Evolutionary conservation across 2,329 filamentous ascomycete species (phyloP).

Genomic region (Sarocladium strictum): DNA sequence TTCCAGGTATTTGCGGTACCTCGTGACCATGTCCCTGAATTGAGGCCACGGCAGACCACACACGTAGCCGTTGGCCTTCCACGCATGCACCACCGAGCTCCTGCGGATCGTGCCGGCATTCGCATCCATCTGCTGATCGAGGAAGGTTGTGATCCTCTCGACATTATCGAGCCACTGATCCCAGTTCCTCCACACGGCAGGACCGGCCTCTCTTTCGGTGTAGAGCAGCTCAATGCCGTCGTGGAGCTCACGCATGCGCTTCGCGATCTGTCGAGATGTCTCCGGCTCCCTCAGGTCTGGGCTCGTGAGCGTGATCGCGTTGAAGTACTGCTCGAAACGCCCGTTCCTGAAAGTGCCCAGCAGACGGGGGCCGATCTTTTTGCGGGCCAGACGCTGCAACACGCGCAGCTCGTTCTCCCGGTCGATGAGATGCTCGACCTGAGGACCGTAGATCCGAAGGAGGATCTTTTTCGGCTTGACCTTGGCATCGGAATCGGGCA

Average conservation of each 20-base stretch:
- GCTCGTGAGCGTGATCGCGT: conserved; percentile 74
- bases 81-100: conserved; percentile 36
- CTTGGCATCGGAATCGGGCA: conserved; percentile 37
- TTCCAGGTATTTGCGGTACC: conserved; percentile 70
- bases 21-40: conserved; percentile 69
- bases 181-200: conserved; percentile 89
- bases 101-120: conserved; percentile 15
- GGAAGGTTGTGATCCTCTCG: conserved; percentile 48
- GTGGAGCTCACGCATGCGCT: conserved; percentile 94
- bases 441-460: conserved; percentile 86
- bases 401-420: conserved; percentile 85
- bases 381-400: conserved; percentile 75
- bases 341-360: conserved; percentile 92
- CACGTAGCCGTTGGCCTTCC: conserved; percentile 67
- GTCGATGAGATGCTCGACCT: conserved; percentile 94
- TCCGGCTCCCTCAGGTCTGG: conserved; percentile 72
- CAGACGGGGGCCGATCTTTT: conserved; percentile 87
- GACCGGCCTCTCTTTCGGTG: conserved; percentile 70
- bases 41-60: conserved; percentile 78
- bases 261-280: conserved; percentile 88
- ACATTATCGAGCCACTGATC: conserved; percentile 78
- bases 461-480: conserved; percentile 63
- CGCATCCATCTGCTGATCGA: conserved; percentile 53
- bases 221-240: conserved; percentile 84
- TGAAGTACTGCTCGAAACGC: conserved; percentile 90